A percentile compares a stretch with the other conserved stretches of the same genome.
phyloP scores from a whole-genome alignment of 371 early-diverging fungal species.

The Blakeslea trispora region DNA sequence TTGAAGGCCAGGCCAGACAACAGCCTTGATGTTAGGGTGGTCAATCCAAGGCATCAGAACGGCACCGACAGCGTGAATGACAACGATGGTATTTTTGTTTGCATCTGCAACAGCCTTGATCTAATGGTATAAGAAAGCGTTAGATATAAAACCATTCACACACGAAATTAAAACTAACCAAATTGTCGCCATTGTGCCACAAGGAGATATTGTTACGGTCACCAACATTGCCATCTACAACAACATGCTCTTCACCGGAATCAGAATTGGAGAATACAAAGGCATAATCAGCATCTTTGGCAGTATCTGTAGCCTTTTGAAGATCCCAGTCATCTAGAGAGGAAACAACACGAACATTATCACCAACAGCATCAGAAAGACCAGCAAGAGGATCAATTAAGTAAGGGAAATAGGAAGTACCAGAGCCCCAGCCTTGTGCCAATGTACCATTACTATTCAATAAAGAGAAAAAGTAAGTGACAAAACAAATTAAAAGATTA shows the following conservation, averaged over 20 bases:
- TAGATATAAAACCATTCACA: not conserved
- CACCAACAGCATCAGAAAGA: slow-evolving; percentile 39
- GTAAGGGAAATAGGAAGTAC: slow-evolving; percentile 62
- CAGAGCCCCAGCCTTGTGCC: slow-evolving; percentile 70
- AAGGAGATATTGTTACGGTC: slow-evolving; percentile 62
- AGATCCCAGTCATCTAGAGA: slow-evolving; percentile 45
- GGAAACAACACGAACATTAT: slow-evolving; percentile 29
- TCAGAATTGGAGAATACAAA: slow-evolving; percentile 61
- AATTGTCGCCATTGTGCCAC: slow-evolving; percentile 60
- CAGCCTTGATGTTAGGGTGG: slow-evolving; percentile 58
- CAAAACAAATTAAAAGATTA: not conserved
- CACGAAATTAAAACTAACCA: slow-evolving; percentile 35
- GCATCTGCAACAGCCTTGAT: slow-evolving; percentile 56
- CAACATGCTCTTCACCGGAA: slow-evolving; percentile 57
- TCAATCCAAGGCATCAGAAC: slow-evolving; percentile 61
- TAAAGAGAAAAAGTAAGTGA: not conserved
- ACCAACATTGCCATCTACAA: slow-evolving; percentile 46
- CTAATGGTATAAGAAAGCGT: slow-evolving; percentile 14
- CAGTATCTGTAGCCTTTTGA: slow-evolving; percentile 30
- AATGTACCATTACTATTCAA: slow-evolving; percentile 43
- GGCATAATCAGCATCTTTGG: slow-evolving; percentile 50
- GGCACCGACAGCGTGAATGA: slow-evolving; percentile 62
- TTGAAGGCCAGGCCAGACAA: slow-evolving; percentile 53
- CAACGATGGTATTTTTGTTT: slow-evolving; percentile 58
- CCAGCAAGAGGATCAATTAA: slow-evolving; percentile 48